These are phyloP conservation scores for Mucor sp. DNA, from an alignment of 371 early-diverging fungal species.

Conservation along the genomic window DNA sequence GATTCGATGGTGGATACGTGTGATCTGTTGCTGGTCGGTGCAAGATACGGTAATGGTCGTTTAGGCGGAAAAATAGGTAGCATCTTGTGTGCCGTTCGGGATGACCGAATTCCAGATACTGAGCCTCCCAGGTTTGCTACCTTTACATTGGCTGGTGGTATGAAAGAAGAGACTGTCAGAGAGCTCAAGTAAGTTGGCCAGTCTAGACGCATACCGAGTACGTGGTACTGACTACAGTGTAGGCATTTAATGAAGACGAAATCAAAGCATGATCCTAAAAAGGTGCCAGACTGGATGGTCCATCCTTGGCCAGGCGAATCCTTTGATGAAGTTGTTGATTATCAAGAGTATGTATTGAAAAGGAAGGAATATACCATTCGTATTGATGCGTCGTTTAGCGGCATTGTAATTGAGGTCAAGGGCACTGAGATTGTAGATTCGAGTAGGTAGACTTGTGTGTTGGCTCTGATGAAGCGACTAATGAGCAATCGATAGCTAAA, in stretches of 20 bases:
- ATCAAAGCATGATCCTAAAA: constrained; percentile 42
- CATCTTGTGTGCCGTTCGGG: constrained; percentile 71
- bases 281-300: constrained; percentile 59
- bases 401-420: constrained; percentile 69
- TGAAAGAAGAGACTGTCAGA: constrained; percentile 56
- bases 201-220: neutral
- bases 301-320: constrained; percentile 60
- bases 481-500: constrained; percentile 21
- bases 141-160: constrained; percentile 72
- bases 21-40: constrained; percentile 74
- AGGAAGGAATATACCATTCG: neutral
- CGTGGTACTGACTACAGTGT: neutral
- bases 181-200: constrained; percentile 36
- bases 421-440: constrained; percentile 61
- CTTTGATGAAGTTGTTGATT: constrained; percentile 67
- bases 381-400: constrained; percentile 27
- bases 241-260: constrained; percentile 11
- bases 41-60: constrained; percentile 64
- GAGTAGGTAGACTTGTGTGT: neutral
- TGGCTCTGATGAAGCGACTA: too few species aligned
- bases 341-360: constrained; percentile 40
- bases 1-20: constrained; percentile 67
- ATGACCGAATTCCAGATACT: constrained; percentile 41
- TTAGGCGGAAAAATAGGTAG: constrained; percentile 63
- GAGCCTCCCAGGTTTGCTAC: constrained; percentile 47